These are phyloP conservation scores for Claviceps pusilla DNA, from an alignment of 2,329 filamentous ascomycete genomes.

Conservation along the genomic window DNA sequence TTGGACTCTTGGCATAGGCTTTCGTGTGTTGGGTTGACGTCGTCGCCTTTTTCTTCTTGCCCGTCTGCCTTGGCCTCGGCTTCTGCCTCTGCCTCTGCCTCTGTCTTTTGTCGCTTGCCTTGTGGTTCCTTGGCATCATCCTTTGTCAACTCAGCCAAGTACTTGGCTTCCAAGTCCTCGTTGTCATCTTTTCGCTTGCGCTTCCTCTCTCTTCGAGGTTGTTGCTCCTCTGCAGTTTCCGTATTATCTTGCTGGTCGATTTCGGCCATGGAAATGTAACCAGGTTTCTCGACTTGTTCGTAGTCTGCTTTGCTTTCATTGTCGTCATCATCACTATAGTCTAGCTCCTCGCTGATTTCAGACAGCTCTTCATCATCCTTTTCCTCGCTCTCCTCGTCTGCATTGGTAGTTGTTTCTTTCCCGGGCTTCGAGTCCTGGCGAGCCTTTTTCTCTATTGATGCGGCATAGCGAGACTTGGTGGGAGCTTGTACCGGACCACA, in stretches of 20 bases:
- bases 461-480: conserved; percentile 29
- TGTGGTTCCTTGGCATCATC: conserved; percentile 42
- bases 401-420: conserved; percentile 11
- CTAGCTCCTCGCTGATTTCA: conserved; percentile 13
- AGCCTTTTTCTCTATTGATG: conserved; percentile 20
- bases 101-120: conserved; percentile 38
- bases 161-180: conserved; percentile 55
- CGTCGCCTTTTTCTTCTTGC: conserved; percentile 25
- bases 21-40: conserved; percentile 39
- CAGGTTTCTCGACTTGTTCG: conserved; percentile 3
- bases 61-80: conserved; percentile 15
- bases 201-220: conserved; percentile 36
- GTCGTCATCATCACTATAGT: conserved; percentile 12
- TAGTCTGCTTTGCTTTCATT: conserved; percentile 13
- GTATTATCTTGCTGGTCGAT: conserved; percentile 12
- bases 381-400: conserved; percentile 12
- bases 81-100: conserved; percentile 5
- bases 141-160: conserved; percentile 50
- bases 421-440: conserved; percentile 9
- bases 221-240: conserved; percentile 21
- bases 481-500: conserved; percentile 35
- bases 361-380: conserved; percentile 18
- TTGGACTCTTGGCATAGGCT: conserved; percentile 38
- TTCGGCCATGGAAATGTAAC: neutral
- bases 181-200: conserved; percentile 53